Conservation (phyloP, 208 protist species). For the Tritrichomonas musculus region DNA sequence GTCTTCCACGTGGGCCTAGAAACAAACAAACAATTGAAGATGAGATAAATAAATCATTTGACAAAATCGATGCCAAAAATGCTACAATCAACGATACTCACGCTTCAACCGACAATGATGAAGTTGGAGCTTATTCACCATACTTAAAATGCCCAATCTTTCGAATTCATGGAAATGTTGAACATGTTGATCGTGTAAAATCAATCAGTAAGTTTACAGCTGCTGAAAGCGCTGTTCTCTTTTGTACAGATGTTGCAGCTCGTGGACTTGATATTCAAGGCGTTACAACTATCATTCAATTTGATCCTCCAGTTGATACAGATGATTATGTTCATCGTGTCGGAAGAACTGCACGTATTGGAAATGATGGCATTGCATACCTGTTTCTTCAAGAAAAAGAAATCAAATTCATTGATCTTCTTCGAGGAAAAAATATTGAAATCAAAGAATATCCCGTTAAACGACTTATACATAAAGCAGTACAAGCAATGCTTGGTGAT, state of each 20-base stretch:
- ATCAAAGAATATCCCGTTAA: background rate
- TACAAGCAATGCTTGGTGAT: background rate
- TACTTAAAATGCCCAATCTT: constrained; percentile 54
- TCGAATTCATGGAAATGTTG: constrained; percentile 84
- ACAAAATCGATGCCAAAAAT: background rate
- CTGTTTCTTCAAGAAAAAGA: background rate
- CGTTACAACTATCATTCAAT: constrained; percentile 92
- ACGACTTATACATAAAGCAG: background rate
- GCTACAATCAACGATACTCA: background rate
- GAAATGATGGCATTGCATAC: constrained; percentile 26
- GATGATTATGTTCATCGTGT: constrained; percentile 84
- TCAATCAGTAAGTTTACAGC: constrained; percentile 73
- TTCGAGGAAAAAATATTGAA: background rate
- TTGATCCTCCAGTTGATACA: constrained; percentile 82
- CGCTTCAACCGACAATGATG: constrained; percentile 32
- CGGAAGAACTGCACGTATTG: constrained; percentile 22
- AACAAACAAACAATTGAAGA: background rate
- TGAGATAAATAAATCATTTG: background rate
- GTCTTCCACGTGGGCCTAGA: background rate
- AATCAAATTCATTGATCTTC: background rate
- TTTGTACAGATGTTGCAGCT: constrained; percentile 79
- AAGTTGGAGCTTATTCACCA: background rate
- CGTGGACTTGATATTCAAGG: constrained; percentile 72
- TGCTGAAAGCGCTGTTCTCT: constrained; percentile 70
- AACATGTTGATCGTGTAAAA: constrained; percentile 76